A percentile compares a stretch with the other conserved stretches of the same genome.
phyloP scores from a whole-genome alignment of 2,329 filamentous ascomycete species.

The Colletotrichum tofieldiae region DNA sequence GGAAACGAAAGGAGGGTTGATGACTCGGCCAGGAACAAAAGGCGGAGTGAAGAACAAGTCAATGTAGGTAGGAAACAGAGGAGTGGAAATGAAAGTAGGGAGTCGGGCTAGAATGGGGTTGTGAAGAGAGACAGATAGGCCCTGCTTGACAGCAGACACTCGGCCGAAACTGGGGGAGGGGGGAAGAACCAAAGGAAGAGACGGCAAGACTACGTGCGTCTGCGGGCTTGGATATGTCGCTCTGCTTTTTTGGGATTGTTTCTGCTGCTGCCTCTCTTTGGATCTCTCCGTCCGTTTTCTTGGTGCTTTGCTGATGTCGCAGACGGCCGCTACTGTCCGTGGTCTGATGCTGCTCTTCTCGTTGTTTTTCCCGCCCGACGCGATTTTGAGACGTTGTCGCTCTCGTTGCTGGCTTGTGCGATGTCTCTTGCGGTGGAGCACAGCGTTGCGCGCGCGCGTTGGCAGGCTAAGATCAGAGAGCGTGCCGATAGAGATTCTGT shows the following conservation, averaged over 20 bases:
- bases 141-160: slow-evolving; percentile 38
- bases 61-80: slow-evolving; percentile 33
- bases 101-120: slow-evolving; percentile 42
- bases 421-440: slow-evolving; percentile 43
- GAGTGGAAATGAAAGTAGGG: slow-evolving; percentile 38
- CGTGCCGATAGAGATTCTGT: slow-evolving; percentile 42
- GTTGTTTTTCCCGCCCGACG: slow-evolving; percentile 27
- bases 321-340: slow-evolving; percentile 29
- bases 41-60: slow-evolving; percentile 34
- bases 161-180: slow-evolving; percentile 38
- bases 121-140: slow-evolving; percentile 41
- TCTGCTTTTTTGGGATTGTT: slow-evolving; percentile 12
- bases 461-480: slow-evolving; percentile 38
- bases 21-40: slow-evolving; percentile 39
- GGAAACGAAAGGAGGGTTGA: slow-evolving; percentile 40
- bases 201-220: slow-evolving; percentile 31
- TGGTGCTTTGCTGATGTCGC: slow-evolving; percentile 28
- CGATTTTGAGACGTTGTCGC: slow-evolving; percentile 29
- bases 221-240: slow-evolving; percentile 33
- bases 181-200: slow-evolving; percentile 39
- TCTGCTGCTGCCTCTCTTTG: slow-evolving; percentile 36
- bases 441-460: slow-evolving; percentile 37
- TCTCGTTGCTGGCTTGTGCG: slow-evolving; percentile 38
- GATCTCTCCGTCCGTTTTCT: slow-evolving; percentile 12
- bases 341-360: slow-evolving; percentile 32